Percentiles rank a stretch among this genome's conserved stretches.
phyloP scores from a whole-genome alignment of 1,284 basidiomycete species.

The Vanrija sp. region DNA sequence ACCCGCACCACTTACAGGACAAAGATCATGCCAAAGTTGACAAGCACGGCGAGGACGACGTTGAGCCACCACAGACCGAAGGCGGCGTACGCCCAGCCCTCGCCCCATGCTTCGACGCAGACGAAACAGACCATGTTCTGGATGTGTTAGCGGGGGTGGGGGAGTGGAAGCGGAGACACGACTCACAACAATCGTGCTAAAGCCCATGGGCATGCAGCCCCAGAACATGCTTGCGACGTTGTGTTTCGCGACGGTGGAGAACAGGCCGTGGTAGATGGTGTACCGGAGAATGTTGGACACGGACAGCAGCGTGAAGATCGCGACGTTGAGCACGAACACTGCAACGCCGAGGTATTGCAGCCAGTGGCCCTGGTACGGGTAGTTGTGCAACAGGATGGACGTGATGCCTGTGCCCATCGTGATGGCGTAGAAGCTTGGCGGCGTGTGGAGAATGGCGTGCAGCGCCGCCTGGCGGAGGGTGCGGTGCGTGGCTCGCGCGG shows the following conservation, averaged over 20 bases:
- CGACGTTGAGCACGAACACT: slow-evolving; percentile 65
- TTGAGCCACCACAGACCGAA: slow-evolving; percentile 74
- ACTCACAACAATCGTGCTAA: slow-evolving; percentile 59
- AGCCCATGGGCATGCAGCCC: slow-evolving; percentile 68
- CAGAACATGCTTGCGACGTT: slow-evolving; percentile 64
- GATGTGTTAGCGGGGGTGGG: slow-evolving; percentile 5
- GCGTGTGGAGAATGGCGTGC: slow-evolving; percentile 22
- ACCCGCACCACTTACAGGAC: slow-evolving; percentile 39
- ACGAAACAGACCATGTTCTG: slow-evolving; percentile 53
- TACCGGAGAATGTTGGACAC: slow-evolving; percentile 55
- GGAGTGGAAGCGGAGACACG: neutral
- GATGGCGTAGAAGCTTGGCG: slow-evolving; percentile 32
- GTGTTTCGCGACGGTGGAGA: slow-evolving; percentile 58
- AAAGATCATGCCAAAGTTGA: slow-evolving; percentile 63
- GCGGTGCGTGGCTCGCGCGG: too few species aligned
- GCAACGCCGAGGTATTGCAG: slow-evolving; percentile 47
- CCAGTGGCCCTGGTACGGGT: slow-evolving; percentile 51
- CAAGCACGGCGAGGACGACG: slow-evolving; percentile 56
- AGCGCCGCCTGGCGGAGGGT: neutral
- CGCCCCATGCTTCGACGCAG: slow-evolving; percentile 52
- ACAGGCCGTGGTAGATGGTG: slow-evolving; percentile 57
- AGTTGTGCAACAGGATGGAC: slow-evolving; percentile 49
- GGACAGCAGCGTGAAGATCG: slow-evolving; percentile 61
- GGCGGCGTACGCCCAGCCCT: slow-evolving; percentile 57
- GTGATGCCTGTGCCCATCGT: slow-evolving; percentile 54